Conservation (phyloP, 768 basidiomycete genomes). For the Boletellus ananiceps region DNA sequence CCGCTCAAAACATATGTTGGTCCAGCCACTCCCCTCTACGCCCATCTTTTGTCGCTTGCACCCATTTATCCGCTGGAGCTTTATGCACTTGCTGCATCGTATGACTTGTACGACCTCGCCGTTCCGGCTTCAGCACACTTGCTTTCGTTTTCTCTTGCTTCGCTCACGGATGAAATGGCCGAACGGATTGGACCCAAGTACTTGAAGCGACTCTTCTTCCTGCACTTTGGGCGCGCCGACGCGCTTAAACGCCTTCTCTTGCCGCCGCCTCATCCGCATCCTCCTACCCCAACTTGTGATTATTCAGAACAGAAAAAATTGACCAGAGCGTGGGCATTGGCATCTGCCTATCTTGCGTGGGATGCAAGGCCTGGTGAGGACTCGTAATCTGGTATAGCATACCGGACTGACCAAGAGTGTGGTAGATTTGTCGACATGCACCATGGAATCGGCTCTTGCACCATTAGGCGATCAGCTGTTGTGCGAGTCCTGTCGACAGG, state of each 20-base stretch:
- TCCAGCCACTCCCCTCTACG: slow-evolving; percentile 52
- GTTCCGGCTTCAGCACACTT: slow-evolving; percentile 71
- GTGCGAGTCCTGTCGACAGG: slow-evolving; percentile 63
- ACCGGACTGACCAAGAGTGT: not conserved
- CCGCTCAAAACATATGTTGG: slow-evolving; percentile 42
- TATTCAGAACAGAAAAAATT: slow-evolving; percentile 74
- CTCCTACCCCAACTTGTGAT: slow-evolving; percentile 65
- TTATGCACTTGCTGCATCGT: slow-evolving; percentile 64
- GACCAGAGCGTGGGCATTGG: slow-evolving; percentile 77
- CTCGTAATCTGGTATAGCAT: not conserved
- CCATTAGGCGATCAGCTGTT: slow-evolving; percentile 65
- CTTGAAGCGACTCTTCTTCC: slow-evolving; percentile 75
- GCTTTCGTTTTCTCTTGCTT: slow-evolving; percentile 62
- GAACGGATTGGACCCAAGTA: slow-evolving; percentile 70
- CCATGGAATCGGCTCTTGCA: slow-evolving; percentile 67
- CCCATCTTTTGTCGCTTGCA: slow-evolving; percentile 61
- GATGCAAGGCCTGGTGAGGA: slow-evolving; percentile 71
- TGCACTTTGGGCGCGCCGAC: slow-evolving; percentile 79
- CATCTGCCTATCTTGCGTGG: slow-evolving; percentile 80
- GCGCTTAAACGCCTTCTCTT: slow-evolving; percentile 76
- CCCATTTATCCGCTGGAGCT: slow-evolving; percentile 65
- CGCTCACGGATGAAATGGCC: slow-evolving; percentile 67
- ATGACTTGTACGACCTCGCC: slow-evolving; percentile 69
- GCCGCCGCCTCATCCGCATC: slow-evolving; percentile 70
- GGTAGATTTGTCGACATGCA: slow-evolving; percentile 65